These are phyloP conservation scores for Ilyonectria sp. DNA, from an alignment of 2,329 filamentous ascomycete species.

Conservation along the genomic window DNA sequence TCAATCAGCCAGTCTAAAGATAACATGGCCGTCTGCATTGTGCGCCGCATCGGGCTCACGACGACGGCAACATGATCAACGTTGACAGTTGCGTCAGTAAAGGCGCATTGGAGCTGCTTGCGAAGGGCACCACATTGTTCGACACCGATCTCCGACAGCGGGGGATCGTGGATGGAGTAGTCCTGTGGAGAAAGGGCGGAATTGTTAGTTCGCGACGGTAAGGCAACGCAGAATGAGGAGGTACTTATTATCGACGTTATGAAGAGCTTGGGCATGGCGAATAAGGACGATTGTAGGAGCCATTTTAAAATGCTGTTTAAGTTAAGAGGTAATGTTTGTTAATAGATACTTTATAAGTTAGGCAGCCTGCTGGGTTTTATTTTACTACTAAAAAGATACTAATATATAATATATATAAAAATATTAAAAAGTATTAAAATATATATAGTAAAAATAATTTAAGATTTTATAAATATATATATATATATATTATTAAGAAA, in stretches of 20 bases:
- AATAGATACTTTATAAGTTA: too few species aligned
- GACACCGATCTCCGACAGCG: slow-evolving; percentile 64
- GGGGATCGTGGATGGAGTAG: slow-evolving; percentile 65
- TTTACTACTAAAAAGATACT: too few species aligned
- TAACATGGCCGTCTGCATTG: slow-evolving; percentile 74
- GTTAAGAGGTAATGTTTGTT: too few species aligned
- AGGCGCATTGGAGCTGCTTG: slow-evolving; percentile 57
- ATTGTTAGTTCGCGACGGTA: slow-evolving; percentile 17
- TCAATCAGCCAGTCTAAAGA: slow-evolving; percentile 72
- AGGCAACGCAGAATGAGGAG: not conserved
- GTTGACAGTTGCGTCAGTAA: slow-evolving; percentile 51
- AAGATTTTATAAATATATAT: too few species aligned
- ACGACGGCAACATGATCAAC: slow-evolving; percentile 66
- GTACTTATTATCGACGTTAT: slow-evolving; percentile 68
- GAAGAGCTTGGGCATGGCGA: slow-evolving; percentile 85
- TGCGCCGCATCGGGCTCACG: slow-evolving; percentile 76
- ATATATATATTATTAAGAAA: too few species aligned
- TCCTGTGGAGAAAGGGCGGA: slow-evolving; percentile 55
- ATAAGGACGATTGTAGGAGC: slow-evolving; percentile 81
- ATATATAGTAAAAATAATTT: too few species aligned
- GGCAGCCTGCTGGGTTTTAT: too few species aligned
- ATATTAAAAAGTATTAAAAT: too few species aligned
- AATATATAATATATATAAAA: too few species aligned
- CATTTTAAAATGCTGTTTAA: slow-evolving; percentile 53
- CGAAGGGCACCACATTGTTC: slow-evolving; percentile 64